Percentiles rank a stretch among this genome's conserved stretches.
Evolutionary conservation across 805 yeast genomes (phyloP).

Genomic region (Cyberlindnera meyerae): DNA sequence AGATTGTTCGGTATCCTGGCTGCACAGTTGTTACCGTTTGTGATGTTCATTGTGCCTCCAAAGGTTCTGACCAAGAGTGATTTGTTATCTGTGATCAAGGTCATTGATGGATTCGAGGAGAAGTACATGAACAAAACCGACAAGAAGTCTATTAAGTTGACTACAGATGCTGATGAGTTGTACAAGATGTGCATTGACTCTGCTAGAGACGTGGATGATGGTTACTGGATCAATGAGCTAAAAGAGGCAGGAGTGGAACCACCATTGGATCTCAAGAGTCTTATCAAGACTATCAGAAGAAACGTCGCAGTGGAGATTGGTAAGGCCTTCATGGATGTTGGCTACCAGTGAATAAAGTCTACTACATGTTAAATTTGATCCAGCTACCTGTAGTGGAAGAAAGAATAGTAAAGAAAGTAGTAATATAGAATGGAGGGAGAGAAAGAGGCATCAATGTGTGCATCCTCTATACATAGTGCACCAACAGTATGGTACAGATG

Average conservation of each 20-base stretch:
- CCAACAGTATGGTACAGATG: neutral
- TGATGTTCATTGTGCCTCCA: conserved; percentile 22
- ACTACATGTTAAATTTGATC: neutral
- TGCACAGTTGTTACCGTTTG: conserved; percentile 43
- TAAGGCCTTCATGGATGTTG: conserved; percentile 22
- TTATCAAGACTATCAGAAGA: conserved; percentile 21
- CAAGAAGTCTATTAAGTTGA: conserved; percentile 13
- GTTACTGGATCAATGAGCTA: conserved; percentile 21
- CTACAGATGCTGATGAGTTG: conserved; percentile 16
- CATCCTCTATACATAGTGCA: conserved; percentile 2
- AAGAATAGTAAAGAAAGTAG: no score
- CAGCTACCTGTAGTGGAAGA: conserved; percentile 7
- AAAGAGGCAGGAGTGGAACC: conserved; percentile 15
- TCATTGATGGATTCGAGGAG: conserved; percentile 21
- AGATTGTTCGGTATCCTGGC: conserved; percentile 45
- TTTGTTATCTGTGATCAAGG: conserved; percentile 17
- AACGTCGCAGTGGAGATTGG: conserved; percentile 24
- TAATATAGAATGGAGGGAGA: neutral
- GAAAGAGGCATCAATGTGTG: neutral
- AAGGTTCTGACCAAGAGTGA: conserved; percentile 20
- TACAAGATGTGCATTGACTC: conserved; percentile 17
- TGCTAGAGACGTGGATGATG: conserved; percentile 1
- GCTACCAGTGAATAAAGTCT: conserved; percentile 2
- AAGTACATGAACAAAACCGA: conserved; percentile 3
- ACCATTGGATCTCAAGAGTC: conserved; percentile 14